Percentiles rank a stretch among this genome's conserved stretches.
Evolutionary conservation across 2,329 filamentous ascomycete species (phyloP).

Genomic region (Talaromyces amestolkiae): DNA sequence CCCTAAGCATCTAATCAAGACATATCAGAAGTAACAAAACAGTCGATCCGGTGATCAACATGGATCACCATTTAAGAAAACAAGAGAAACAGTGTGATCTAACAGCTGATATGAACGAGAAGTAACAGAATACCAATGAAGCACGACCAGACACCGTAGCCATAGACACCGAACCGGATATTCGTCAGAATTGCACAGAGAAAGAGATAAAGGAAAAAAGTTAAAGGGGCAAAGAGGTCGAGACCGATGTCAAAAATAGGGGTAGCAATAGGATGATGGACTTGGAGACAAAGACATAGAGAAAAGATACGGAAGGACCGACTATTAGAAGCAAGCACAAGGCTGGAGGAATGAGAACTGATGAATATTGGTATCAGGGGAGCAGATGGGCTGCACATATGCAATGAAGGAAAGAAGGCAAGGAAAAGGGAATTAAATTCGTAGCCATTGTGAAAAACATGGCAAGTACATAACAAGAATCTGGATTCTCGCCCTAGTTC

Average conservation of each 20-base stretch:
- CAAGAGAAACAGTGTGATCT: neutral
- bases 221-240: neutral
- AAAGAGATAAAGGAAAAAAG: neutral
- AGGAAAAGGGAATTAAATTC: neutral
- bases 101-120: neutral
- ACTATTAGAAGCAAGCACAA: neutral
- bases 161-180: slow-evolving; percentile 1
- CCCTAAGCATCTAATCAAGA: neutral
- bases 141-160: neutral
- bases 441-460: neutral
- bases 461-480: neutral
- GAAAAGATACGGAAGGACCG: neutral
- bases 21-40: neutral
- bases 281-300: neutral
- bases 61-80: neutral
- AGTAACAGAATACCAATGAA: neutral
- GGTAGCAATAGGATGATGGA: neutral
- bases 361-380: neutral
- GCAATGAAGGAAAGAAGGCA: neutral
- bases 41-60: neutral
- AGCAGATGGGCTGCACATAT: neutral
- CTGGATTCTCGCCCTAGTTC: neutral
- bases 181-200: neutral
- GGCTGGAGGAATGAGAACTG: neutral
- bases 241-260: neutral